These are phyloP conservation scores for Chamaenerion angustifolium DNA, from an alignment of 345 rosid species.

Conservation along the genomic window DNA sequence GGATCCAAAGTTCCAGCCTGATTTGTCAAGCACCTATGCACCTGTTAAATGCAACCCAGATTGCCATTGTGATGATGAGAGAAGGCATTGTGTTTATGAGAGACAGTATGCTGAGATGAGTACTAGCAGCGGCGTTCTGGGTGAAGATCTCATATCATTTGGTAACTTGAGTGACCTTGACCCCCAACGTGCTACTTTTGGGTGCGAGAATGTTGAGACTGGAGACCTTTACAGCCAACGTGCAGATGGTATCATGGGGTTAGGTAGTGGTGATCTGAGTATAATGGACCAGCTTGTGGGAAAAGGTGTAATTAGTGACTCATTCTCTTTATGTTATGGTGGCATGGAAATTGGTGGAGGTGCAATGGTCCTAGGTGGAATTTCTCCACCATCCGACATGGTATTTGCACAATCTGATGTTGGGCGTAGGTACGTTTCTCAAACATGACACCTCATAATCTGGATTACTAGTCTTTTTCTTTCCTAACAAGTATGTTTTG, in stretches of 20 bases:
- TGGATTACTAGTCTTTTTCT: constrained; percentile 16
- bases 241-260: constrained; percentile 92
- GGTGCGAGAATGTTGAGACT: constrained; percentile 79
- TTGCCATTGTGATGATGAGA: constrained; percentile 53
- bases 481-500: constrained; percentile 37
- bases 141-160: constrained; percentile 67
- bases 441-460: constrained; percentile 17
- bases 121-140: constrained; percentile 78
- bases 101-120: constrained; percentile 89
- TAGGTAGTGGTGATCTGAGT: constrained; percentile 88
- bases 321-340: constrained; percentile 88
- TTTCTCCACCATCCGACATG: constrained; percentile 57
- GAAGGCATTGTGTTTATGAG: constrained; percentile 60
- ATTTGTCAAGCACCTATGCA: constrained; percentile 53
- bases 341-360: constrained; percentile 93
- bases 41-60: constrained; percentile 69
- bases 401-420: constrained; percentile 55
- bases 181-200: constrained; percentile 77
- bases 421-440: constrained; percentile 56
- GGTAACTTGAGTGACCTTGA: constrained; percentile 60
- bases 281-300: constrained; percentile 83
- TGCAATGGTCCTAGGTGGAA: constrained; percentile 85
- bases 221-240: constrained; percentile 85
- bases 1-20: constrained; percentile 85
- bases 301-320: constrained; percentile 64